Evolutionary conservation across 768 basidiomycete species (phyloP).

Genomic region (Leucocoprinus birnbaumii): DNA sequence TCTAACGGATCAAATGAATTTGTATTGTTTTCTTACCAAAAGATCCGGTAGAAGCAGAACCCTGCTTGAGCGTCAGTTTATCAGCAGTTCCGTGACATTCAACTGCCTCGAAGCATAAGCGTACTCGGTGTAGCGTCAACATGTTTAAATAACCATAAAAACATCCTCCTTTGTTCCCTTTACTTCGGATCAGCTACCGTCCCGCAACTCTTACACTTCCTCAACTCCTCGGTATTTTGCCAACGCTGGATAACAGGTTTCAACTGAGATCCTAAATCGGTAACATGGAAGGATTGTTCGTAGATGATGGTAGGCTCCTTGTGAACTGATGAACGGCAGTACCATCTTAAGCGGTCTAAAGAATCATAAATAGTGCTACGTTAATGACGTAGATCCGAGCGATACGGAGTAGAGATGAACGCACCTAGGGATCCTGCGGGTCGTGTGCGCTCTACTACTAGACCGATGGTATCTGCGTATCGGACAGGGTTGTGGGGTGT

Average conservation of each 20-base stretch:
- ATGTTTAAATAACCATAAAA: too few relatives aligned
- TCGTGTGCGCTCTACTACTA: conserved; percentile 86
- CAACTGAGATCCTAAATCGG: conserved; percentile 89
- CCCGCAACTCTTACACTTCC: conserved; percentile 76
- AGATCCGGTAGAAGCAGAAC: not conserved
- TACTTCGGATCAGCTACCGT: conserved; percentile 34
- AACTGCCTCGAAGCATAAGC: too few relatives aligned
- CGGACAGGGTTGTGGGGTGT: conserved; percentile 96
- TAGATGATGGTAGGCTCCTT: conserved; percentile 30
- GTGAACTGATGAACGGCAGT: conserved; percentile 70
- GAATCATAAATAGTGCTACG: not conserved
- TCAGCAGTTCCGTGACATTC: too few relatives aligned
- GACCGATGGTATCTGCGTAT: conserved; percentile 85
- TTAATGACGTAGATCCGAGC: not conserved
- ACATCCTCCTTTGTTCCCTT: not conserved
- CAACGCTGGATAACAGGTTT: conserved; percentile 89
- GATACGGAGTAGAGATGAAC: not conserved
- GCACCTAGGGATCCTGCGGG: conserved; percentile 73
- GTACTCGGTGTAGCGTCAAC: too few relatives aligned
- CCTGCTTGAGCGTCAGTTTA: too few relatives aligned
- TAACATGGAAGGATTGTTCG: conserved; percentile 84
- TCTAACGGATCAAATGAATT: conserved; percentile 4
- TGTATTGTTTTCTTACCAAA: not conserved
- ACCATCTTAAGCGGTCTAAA: conserved; percentile 89
- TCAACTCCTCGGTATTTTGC: conserved; percentile 61